Evolutionary conservation across 345 rosid genomes (phyloP).

Genomic region (Acer campestre): DNA sequence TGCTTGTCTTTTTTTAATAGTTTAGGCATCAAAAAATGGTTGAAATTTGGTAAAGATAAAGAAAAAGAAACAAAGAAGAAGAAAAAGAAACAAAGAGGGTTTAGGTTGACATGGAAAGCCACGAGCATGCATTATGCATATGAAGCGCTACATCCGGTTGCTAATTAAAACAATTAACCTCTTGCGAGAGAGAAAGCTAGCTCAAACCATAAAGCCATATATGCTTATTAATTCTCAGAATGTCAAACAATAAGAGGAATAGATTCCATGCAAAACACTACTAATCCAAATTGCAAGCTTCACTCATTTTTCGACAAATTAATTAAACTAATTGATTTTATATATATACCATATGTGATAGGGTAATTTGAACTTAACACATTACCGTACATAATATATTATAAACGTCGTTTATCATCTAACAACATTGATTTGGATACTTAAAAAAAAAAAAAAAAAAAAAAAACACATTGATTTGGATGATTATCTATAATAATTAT

Average conservation of each 20-base stretch:
- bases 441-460: too few species aligned
- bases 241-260: background rate
- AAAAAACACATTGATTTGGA: background rate
- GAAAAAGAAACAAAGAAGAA: background rate
- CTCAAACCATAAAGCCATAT: background rate
- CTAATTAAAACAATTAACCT: background rate
- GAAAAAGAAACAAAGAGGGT: background rate
- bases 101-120: slow-evolving; percentile 15
- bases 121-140: background rate
- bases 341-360: too few species aligned
- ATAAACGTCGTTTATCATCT: too few species aligned
- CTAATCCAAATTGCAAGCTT: background rate
- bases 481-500: background rate
- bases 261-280: background rate
- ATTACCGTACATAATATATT: too few species aligned
- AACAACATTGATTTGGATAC: too few species aligned
- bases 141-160: background rate
- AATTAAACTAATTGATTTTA: background rate
- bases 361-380: too few species aligned
- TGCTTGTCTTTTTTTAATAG: background rate
- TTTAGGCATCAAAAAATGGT: slow-evolving; percentile 7
- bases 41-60: slow-evolving; percentile 3
- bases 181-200: background rate
- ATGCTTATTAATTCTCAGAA: background rate
- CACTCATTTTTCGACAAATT: background rate